Evolutionary conservation across 345 rosid genomes (phyloP).

Genomic region (Mangifera indica): DNA sequence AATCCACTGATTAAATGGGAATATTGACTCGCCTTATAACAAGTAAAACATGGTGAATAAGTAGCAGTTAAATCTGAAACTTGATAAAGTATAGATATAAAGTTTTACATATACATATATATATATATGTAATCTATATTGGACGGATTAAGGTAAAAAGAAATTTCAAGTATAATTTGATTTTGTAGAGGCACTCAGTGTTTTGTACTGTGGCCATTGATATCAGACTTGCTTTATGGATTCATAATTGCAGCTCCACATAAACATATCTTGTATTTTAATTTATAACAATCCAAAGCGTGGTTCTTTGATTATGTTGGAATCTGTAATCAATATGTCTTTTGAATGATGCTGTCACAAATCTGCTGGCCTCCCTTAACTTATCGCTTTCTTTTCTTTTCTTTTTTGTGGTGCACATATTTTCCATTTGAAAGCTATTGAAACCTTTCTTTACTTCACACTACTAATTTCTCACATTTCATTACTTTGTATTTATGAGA

Average conservation of each 20-base stretch:
- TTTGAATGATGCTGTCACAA: conserved; percentile 14
- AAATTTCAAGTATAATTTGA: not conserved
- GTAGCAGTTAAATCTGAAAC: too few relatives aligned
- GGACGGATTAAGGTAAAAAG: not conserved
- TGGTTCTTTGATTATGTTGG: conserved; percentile 15
- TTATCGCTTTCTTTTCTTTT: not conserved
- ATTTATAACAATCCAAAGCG: conserved; percentile 1
- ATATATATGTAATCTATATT: not conserved
- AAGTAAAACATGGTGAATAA: conserved; percentile 2
- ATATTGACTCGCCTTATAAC: not conserved
- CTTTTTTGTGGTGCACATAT: not conserved
- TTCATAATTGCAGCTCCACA: conserved; percentile 19
- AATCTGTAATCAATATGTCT: conserved; percentile 12
- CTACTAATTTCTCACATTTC: not conserved
- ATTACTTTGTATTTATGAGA: too few relatives aligned
- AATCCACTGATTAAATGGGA: conserved; percentile 11
- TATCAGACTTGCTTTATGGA: conserved; percentile 25
- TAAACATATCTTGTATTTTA: conserved; percentile 11
- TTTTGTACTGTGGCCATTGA: conserved; percentile 19
- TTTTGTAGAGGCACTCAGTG: conserved; percentile 14
- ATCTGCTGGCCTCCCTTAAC: not conserved
- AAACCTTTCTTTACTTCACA: not conserved
- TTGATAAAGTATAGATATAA: not conserved
- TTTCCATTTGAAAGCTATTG: not conserved
- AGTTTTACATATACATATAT: not conserved